phyloP scores from a whole-genome alignment of 371 early-diverging fungal species.

The Zychaea mexicana region DNA sequence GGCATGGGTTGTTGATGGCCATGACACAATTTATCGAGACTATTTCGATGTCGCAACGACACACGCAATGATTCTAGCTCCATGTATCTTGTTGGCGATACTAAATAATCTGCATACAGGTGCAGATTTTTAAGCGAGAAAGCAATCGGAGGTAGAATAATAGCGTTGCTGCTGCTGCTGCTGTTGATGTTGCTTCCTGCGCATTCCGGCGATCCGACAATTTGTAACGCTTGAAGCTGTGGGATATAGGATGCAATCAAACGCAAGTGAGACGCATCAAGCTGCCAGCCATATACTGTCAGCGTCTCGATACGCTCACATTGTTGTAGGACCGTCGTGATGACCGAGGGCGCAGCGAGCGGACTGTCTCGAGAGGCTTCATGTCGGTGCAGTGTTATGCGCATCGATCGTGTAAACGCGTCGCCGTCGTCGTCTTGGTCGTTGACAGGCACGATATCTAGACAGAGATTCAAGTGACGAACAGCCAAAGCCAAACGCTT shows the following conservation, averaged over 20 bases:
- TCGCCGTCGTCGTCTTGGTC: slow-evolving; percentile 1
- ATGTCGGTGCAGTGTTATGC: slow-evolving; percentile 1
- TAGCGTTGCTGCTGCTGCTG: slow-evolving; percentile 5
- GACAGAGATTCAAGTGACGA: slow-evolving; percentile 23
- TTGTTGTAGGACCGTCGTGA: slow-evolving; percentile 12
- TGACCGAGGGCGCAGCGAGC: slow-evolving; percentile 22
- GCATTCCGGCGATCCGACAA: slow-evolving; percentile 25
- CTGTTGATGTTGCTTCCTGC: background rate
- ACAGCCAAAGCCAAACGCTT: slow-evolving; percentile 18
- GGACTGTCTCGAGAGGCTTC: slow-evolving; percentile 1
- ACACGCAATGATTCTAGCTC: background rate
- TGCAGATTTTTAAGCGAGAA: slow-evolving; percentile 19
- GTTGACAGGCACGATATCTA: slow-evolving; percentile 2
- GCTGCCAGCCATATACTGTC: slow-evolving; percentile 43
- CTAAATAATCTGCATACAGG: slow-evolving; percentile 27
- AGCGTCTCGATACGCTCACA: slow-evolving; percentile 37
- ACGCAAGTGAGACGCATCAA: slow-evolving; percentile 26
- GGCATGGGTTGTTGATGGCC: background rate
- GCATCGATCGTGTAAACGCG: slow-evolving; percentile 12
- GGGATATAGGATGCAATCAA: slow-evolving; percentile 11
- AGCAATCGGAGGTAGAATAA: slow-evolving; percentile 4
- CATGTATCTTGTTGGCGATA: background rate
- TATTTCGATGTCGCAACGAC: background rate
- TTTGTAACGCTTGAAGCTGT: slow-evolving; percentile 13
- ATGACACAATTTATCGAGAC: background rate